Conservation (phyloP, 805 yeast genomes). For the Pichia heedii region DNA sequence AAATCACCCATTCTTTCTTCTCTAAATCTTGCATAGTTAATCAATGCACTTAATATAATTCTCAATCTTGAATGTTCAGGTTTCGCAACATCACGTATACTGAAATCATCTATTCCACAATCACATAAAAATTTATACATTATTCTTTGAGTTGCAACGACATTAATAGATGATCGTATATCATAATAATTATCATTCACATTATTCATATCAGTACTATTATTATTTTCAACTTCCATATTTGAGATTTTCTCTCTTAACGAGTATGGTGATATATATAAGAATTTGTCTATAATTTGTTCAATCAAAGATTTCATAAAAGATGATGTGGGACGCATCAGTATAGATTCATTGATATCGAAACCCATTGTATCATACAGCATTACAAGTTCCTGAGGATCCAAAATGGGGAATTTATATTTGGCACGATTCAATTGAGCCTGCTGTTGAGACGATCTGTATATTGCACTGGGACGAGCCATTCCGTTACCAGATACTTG, state of each 20-base stretch:
- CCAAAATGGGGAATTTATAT: constrained; percentile 28
- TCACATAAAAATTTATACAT: constrained; percentile 54
- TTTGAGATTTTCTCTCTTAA: constrained; percentile 20
- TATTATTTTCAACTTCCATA: constrained; percentile 16
- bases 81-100: constrained; percentile 59
- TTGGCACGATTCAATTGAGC: constrained; percentile 15
- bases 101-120: constrained; percentile 74
- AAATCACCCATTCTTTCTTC: constrained; percentile 68
- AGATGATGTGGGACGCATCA: constrained; percentile 24
- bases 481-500: too few species aligned
- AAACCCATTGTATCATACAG: constrained; percentile 24
- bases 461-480: constrained; percentile 31
- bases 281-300: constrained; percentile 27
- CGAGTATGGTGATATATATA: constrained; percentile 25
- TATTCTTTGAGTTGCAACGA: constrained; percentile 50
- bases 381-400: constrained; percentile 20
- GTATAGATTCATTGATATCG: constrained; percentile 21
- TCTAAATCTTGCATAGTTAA: constrained; percentile 77
- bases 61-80: constrained; percentile 66
- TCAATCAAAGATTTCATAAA: constrained; percentile 27
- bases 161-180: constrained; percentile 33
- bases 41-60: constrained; percentile 69
- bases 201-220: constrained; percentile 7
- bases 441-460: constrained; percentile 19
- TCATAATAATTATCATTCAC: constrained; percentile 7